Base-by-base conservation (phyloP, 495 filamentous ascomycete species). In the Baudoinia panamericana region DNA sequence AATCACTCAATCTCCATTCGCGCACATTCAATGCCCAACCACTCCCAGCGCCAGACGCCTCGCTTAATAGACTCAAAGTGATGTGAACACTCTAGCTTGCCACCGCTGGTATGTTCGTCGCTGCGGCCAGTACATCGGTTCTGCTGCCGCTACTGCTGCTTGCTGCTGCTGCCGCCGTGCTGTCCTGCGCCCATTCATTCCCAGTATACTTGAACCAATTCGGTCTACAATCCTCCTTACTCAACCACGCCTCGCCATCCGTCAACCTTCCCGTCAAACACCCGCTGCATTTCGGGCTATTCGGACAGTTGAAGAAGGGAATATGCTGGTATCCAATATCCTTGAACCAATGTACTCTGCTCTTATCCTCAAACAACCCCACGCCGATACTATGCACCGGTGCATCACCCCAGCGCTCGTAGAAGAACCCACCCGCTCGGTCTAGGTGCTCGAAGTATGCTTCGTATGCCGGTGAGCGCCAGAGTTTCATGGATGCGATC, bases 241-340 rank as follows among this genome's bases (percentile, higher is more conserved):
- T 69, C 18, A 99, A 65, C 61, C 71, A 93, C 21, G 70, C 60
- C 47, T 84, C 86, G 49, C 92, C 92, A 48, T 90, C 84, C 31
- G 82, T 93, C 51, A 93, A 81, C 23, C 78, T 69, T 27, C 87
- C 92, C 0, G 84, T 75, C 10, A 75, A 69, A 57, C 92, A 99
- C 48, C 86, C 85, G 43, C 71, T 77, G 57, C 92, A 99, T 59
- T 96, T 95, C 22, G 84, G 84, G 15, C 81, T 88, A 62, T 90
- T 93, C 40, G 92, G 92, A 59, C 92, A 99, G 62, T 96, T 96
- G 69, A 87, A 92, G 67, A 90, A 99, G 19, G 92, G 92, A 33
- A 96, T 92, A 54, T 99, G 92, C 52, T 92, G 84, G 62, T 99
- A 99, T 41, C 92, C 92, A 48, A 99, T 95, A 59, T 99, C 92